Evolutionary conservation across 139 green algal species (phyloP).

Genomic region (Chlamydomonas sphaeroides): DNA sequence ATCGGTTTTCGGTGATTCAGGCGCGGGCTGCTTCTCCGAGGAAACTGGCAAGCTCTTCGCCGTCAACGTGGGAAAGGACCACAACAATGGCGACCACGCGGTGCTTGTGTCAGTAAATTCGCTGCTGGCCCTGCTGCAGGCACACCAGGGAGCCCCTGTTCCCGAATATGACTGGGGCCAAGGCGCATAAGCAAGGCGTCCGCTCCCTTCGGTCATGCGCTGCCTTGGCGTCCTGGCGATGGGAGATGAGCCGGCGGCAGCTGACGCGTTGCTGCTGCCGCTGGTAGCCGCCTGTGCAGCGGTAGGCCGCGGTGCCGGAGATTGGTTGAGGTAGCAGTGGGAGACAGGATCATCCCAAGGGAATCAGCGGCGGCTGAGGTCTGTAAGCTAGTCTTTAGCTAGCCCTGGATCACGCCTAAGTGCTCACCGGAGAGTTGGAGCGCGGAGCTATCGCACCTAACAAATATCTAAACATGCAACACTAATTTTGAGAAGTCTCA

Average conservation of each 20-base stretch:
- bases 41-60: background rate
- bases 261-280: background rate
- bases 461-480: too few relatives aligned
- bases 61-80: background rate
- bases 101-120: background rate
- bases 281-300: background rate
- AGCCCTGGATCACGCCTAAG: too few relatives aligned
- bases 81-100: background rate
- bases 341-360: background rate
- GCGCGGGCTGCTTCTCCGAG: background rate
- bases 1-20: background rate
- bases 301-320: background rate
- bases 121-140: background rate
- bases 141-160: background rate
- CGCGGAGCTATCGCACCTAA: too few relatives aligned
- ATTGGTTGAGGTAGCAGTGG: background rate
- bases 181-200: background rate
- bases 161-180: background rate
- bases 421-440: too few relatives aligned
- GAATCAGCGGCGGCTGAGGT: background rate
- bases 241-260: background rate
- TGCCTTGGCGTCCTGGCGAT: background rate
- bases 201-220: background rate
- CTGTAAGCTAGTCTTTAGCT: background rate
- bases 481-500: too few relatives aligned